Conservation (phyloP, 2,329 filamentous ascomycete species). For the Myriosclerotinia duriaeana region DNA sequence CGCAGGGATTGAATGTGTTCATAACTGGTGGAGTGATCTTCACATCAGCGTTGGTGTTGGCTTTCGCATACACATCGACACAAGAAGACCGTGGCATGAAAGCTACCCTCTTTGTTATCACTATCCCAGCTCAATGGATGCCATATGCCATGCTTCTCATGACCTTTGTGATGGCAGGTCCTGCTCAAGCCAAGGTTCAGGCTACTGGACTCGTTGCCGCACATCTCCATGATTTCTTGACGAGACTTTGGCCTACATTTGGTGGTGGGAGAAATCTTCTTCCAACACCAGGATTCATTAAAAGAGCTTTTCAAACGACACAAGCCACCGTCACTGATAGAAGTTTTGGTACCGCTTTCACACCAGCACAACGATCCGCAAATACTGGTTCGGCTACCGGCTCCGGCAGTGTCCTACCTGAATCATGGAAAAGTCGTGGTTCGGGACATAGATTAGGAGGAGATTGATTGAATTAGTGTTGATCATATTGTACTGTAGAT, state of each 20-base stretch:
- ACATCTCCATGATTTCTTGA: conserved; percentile 88
- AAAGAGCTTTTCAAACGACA: conserved; percentile 58
- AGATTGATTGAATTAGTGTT: conserved; percentile 29
- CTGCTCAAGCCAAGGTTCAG: conserved; percentile 58
- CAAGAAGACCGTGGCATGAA: conserved; percentile 81
- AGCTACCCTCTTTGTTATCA: conserved; percentile 77
- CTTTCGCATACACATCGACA: conserved; percentile 77
- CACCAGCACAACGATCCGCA: conserved; percentile 40
- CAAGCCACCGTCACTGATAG: conserved; percentile 49
- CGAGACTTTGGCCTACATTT: conserved; percentile 82
- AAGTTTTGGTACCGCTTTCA: conserved; percentile 62
- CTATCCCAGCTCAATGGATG: conserved; percentile 76
- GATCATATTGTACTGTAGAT: conserved; percentile 7
- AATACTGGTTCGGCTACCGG: conserved; percentile 45
- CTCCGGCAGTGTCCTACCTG: conserved; percentile 54
- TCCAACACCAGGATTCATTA: conserved; percentile 70
- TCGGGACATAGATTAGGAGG: conserved; percentile 61
- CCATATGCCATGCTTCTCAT: conserved; percentile 78
- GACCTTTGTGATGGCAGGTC: conserved; percentile 67
- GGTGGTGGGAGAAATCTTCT: conserved; percentile 79
- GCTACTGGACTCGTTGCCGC: conserved; percentile 80
- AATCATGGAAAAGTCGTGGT: conserved; percentile 64
- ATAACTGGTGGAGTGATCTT: conserved; percentile 53
- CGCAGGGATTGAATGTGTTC: conserved; percentile 52
- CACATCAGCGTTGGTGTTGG: conserved; percentile 68